Evolutionary conservation across 345 rosid genomes (phyloP), one percentile per base, ranked within the genome.

Genomic region (Triadica sebifera): DNA sequence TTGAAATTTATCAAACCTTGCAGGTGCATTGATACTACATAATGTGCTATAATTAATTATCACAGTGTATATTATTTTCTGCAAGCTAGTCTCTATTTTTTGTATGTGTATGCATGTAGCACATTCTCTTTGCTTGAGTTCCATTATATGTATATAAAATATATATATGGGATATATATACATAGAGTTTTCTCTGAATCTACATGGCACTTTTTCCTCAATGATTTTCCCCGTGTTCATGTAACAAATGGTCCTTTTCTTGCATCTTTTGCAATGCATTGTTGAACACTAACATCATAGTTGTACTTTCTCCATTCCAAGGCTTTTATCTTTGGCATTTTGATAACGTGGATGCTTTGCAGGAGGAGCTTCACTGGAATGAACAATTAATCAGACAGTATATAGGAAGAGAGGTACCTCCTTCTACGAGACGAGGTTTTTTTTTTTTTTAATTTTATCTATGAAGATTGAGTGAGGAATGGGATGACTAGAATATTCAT

Each of bases 301-400:
- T 49, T 67, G 19, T 24, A 16, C 37, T 25, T 29, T 67, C 70
- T 24, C 3, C 62, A 20, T 67, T 56, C 57, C 6, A 8, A 46
- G 13, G 24, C 12, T 63, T 8, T 1, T 39, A 56, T 8, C 77
- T 24, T 71, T 65, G 64, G 45, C 52, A 55, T 61, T 20, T 71
- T 78, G 56, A 57, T 55, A 6, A 4, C 63, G 71, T 73, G 75
- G 34, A 56, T 78, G 7, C 47, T 6, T 85, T 73, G 77, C 86
- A 94, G 97, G 97, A 91, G 70, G 98, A 92, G 85, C 93, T 91
- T 73, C 86, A 86, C 37, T 91, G 93, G 98, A 85, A 87, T 77
- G 84, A 89, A 84, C 80, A 62, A 46, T 74, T 94, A 85, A 77
- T 94, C 63, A 88, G 83, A 76, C 84, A 85, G 61, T 94, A 89